These are phyloP conservation scores for Pseudogymnoascus sp. DNA, from an alignment of 2,329 filamentous ascomycete species.

Conservation along the genomic window DNA sequence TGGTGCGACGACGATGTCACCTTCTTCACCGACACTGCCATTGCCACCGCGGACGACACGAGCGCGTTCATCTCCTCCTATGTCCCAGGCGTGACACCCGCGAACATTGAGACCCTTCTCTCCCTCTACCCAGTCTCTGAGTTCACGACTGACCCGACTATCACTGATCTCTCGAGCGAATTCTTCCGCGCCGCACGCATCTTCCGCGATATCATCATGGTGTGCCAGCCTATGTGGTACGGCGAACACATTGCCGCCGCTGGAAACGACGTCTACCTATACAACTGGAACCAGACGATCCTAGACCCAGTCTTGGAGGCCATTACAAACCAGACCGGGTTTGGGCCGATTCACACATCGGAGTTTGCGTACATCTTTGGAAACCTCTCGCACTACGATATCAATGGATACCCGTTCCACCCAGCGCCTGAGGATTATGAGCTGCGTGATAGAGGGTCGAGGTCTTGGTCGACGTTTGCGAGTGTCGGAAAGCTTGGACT, in stretches of 20 bases:
- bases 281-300: slow-evolving; percentile 47
- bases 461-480: slow-evolving; percentile 42
- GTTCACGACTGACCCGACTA: slow-evolving; percentile 31
- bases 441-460: slow-evolving; percentile 33
- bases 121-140: slow-evolving; percentile 42
- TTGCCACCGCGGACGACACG: slow-evolving; percentile 31
- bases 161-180: slow-evolving; percentile 35
- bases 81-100: slow-evolving; percentile 24
- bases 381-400: slow-evolving; percentile 37
- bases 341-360: slow-evolving; percentile 42
- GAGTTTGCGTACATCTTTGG: slow-evolving; percentile 47
- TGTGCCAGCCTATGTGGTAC: slow-evolving; percentile 36
- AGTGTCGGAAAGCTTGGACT: slow-evolving; percentile 30
- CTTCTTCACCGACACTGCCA: neutral
- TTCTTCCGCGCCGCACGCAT: slow-evolving; percentile 43
- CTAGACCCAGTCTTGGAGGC: slow-evolving; percentile 35
- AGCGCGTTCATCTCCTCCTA: neutral
- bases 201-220: slow-evolving; percentile 44
- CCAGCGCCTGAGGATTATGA: slow-evolving; percentile 33
- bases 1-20: slow-evolving; percentile 13
- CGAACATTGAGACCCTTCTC: slow-evolving; percentile 36
- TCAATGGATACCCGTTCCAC: slow-evolving; percentile 28
- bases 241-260: slow-evolving; percentile 34
- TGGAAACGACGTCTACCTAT: slow-evolving; percentile 38
- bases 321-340: slow-evolving; percentile 27